Evolutionary conservation across 1,139 yeast species (phyloP), one percentile per base, ranked within the genome.

Genomic region (Lodderomyces elongisporus): DNA sequence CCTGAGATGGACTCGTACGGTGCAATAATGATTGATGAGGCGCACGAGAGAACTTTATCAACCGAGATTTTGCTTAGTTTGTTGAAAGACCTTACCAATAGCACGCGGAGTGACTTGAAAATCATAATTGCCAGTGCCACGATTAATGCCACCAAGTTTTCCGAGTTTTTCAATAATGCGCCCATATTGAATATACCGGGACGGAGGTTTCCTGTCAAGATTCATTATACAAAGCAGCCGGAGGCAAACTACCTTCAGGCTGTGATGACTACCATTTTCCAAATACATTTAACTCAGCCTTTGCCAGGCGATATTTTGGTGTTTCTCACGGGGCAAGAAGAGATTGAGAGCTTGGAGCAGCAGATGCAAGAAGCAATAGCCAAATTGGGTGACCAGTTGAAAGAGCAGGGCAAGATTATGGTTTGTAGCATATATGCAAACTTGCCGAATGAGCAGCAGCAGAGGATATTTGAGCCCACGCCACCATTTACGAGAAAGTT

Each of bases 1-100:
- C 88, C 95, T 0, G 74, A 71, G 30, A 60, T 89, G 4, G 60
- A 74, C 0, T 60, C 62, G 3, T 89, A 88, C 51, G 77, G 91
- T 1, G 94, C 85, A 0, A 63, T 91, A 35, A 87, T 91, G 83
- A 84, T 91, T 44, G 98, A 91, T 58, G 98, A 91, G 59, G 97
- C 98, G 0, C 98, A 91, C 52, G 98, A 91, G 54, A 71, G 98
- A 37, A 89, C 97, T 0, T 60, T 89, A 17, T 80, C 85, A n/a
- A 89, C 97, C 0, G 98, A 91, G 56, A 77, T 91, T n/a, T 54
- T 89, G 14, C 62, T 91, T 32, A 94, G 95, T 3, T 64, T 91
- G 24, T 60, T 91, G 21, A 88, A 88, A 48, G 91, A 83, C 39
- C 73, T 89, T 4, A 60, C 77, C 3, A 60, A 65, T 12, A 7